Evolutionary conservation across 768 basidiomycete genomes (phyloP).

Genomic region (Mycena epipterygia): DNA sequence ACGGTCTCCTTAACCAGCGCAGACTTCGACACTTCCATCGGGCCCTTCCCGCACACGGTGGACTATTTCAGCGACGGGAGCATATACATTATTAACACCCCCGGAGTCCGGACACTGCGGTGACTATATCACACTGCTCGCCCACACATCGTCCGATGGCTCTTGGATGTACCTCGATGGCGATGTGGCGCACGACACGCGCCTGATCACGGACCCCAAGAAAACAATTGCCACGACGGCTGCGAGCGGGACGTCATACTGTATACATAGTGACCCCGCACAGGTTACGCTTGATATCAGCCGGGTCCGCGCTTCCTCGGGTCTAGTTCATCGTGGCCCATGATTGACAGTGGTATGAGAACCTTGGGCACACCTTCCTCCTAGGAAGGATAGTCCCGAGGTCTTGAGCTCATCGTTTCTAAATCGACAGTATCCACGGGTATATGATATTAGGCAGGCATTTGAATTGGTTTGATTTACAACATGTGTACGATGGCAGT

Average conservation of each 20-base stretch:
- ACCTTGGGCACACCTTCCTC: no score
- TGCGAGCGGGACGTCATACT: slow-evolving; percentile 47
- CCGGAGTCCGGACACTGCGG: slow-evolving; percentile 69
- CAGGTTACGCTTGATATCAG: slow-evolving; percentile 57
- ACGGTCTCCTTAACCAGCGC: slow-evolving; percentile 53
- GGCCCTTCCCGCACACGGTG: slow-evolving; percentile 63
- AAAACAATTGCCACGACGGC: slow-evolving; percentile 52
- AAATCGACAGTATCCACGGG: no score
- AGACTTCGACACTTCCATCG: slow-evolving; percentile 53
- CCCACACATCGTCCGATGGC: slow-evolving; percentile 66
- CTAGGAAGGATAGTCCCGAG: no score
- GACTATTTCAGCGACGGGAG: slow-evolving; percentile 73
- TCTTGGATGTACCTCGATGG: slow-evolving; percentile 70
- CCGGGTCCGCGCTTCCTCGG: slow-evolving; percentile 53
- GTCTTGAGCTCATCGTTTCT: background rate
- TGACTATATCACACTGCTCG: slow-evolving; percentile 69
- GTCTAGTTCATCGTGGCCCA: slow-evolving; percentile 67
- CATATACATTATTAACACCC: slow-evolving; percentile 68
- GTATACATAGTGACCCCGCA: slow-evolving; percentile 60
- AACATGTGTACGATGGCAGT: no score
- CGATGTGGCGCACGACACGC: slow-evolving; percentile 70
- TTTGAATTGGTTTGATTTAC: no score
- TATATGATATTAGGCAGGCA: no score
- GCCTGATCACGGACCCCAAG: slow-evolving; percentile 59
- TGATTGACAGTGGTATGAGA: no score